Percentiles rank a stretch among this genome's conserved stretches.
phyloP scores from a whole-genome alignment of 1,139 yeast species.

The Trichomonascaceae sp. region DNA sequence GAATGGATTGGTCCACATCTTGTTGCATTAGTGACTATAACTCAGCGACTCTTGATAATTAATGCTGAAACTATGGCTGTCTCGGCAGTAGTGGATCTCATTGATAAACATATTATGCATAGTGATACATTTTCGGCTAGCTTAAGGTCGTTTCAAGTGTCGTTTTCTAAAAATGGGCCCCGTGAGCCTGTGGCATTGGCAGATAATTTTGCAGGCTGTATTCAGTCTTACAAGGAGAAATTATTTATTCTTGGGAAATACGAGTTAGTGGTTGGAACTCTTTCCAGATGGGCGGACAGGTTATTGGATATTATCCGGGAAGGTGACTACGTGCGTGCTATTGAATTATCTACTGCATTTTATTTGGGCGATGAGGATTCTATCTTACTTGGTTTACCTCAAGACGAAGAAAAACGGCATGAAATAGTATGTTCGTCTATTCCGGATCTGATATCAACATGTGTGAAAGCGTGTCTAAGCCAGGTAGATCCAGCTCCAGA shows the following conservation, averaged over 20 bases:
- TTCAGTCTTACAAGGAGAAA: slow-evolving; percentile 40
- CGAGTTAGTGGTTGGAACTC: slow-evolving; percentile 49
- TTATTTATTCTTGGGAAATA: slow-evolving; percentile 46
- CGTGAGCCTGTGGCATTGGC: slow-evolving; percentile 27
- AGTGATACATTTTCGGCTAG: slow-evolving; percentile 32
- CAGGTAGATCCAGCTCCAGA: slow-evolving; percentile 13
- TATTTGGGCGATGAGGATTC: slow-evolving; percentile 47
- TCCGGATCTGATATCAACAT: slow-evolving; percentile 49
- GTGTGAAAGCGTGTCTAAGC: slow-evolving; percentile 37
- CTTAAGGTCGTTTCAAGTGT: slow-evolving; percentile 23
- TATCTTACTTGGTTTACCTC: slow-evolving; percentile 49
- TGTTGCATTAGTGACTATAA: slow-evolving; percentile 44
- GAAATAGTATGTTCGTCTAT: slow-evolving; percentile 49
- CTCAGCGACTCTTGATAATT: slow-evolving; percentile 43
- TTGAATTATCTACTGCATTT: slow-evolving; percentile 48
- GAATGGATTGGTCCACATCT: slow-evolving; percentile 51
- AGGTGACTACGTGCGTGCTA: slow-evolving; percentile 50
- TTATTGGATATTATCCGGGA: slow-evolving; percentile 43
- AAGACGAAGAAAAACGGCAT: slow-evolving; percentile 40
- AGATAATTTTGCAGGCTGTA: slow-evolving; percentile 34
- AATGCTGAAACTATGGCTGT: slow-evolving; percentile 37
- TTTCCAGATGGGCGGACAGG: slow-evolving; percentile 71
- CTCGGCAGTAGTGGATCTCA: slow-evolving; percentile 39
- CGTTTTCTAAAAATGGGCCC: slow-evolving; percentile 13
- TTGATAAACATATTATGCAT: slow-evolving; percentile 41